phyloP scores from a whole-genome alignment of 83 land plant genomes.

The Picea abies region DNA sequence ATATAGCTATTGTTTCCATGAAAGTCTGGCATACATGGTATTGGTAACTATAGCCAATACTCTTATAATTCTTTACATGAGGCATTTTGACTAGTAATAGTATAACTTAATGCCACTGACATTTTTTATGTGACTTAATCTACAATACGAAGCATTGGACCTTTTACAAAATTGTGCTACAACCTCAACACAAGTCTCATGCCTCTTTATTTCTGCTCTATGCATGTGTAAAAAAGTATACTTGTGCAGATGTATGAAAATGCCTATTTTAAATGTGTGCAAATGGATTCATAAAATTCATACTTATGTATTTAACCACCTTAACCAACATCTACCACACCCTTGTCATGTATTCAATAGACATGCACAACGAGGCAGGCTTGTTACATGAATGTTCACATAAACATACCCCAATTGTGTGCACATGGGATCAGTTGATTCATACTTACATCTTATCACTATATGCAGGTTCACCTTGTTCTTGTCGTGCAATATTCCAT shows the following conservation, averaged over 20 bases:
- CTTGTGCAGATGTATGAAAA: too few relatives aligned
- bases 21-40: too few relatives aligned
- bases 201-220: background rate
- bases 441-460: constrained; percentile 63
- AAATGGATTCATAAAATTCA: background rate
- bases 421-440: background rate
- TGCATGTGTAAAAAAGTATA: background rate
- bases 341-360: background rate
- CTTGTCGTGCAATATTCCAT: constrained; percentile 75
- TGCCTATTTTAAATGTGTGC: too few relatives aligned
- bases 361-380: background rate
- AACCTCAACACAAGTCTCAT: background rate
- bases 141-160: too few relatives aligned
- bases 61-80: too few relatives aligned
- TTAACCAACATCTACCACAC: background rate
- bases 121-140: background rate
- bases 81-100: too few relatives aligned
- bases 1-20: too few relatives aligned
- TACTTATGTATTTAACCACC: background rate
- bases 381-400: background rate
- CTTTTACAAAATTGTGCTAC: background rate
- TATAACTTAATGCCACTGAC: too few relatives aligned
- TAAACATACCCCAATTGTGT: background rate
- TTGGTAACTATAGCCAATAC: too few relatives aligned
- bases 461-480: constrained; percentile 56